These are phyloP conservation scores for Geotrichum ghanense DNA, from an alignment of 805 yeast species.

Conservation along the genomic window DNA sequence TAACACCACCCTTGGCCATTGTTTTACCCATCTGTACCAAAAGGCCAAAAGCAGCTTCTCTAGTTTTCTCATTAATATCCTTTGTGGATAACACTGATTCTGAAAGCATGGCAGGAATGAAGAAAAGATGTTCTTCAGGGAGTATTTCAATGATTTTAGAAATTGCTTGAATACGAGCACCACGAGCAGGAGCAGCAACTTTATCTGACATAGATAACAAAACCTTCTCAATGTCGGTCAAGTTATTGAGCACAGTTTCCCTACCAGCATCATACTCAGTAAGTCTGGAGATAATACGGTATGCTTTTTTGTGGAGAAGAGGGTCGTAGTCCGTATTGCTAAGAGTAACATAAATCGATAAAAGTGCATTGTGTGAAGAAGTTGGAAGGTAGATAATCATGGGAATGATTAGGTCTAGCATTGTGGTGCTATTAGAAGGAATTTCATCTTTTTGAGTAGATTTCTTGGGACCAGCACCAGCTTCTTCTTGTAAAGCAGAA, in stretches of 20 bases:
- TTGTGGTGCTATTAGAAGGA: conserved; percentile 59
- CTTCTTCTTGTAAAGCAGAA: conserved; percentile 37
- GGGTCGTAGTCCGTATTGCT: conserved; percentile 43
- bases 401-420: conserved; percentile 83
- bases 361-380: conserved; percentile 57
- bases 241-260: conserved; percentile 38
- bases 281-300: conserved; percentile 53
- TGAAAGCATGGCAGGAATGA: conserved; percentile 72
- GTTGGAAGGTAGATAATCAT: conserved; percentile 77
- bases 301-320: conserved; percentile 78
- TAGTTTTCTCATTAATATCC: conserved; percentile 84
- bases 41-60: conserved; percentile 67
- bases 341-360: conserved; percentile 66
- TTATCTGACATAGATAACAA: conserved; percentile 33
- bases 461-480: conserved; percentile 25
- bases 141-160: conserved; percentile 46
- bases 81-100: conserved; percentile 87
- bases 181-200: conserved; percentile 64
- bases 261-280: conserved; percentile 59
- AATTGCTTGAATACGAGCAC: conserved; percentile 65
- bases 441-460: conserved; percentile 21
- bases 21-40: conserved; percentile 70
- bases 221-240: conserved; percentile 47
- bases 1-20: conserved; percentile 54
- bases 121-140: conserved; percentile 55